Conservation (phyloP, 768 basidiomycete genomes). For the Hydnum rufescens region DNA sequence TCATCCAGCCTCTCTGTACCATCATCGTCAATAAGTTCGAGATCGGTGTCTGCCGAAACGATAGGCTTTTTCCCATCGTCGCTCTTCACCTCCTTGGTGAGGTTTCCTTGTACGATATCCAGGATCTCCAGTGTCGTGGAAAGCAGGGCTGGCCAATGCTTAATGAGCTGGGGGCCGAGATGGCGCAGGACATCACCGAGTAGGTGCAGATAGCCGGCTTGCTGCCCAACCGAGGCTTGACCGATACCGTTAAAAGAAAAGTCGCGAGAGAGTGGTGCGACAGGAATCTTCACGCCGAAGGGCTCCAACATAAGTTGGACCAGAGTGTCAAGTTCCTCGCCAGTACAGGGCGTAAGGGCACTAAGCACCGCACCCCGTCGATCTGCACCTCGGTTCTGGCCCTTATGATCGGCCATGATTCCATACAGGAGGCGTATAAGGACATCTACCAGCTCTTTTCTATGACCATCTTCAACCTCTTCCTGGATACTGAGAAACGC, state of each 20-base stretch:
- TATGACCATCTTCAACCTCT: constrained; percentile 32
- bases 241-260: constrained; percentile 6
- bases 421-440: constrained; percentile 70
- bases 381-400: constrained; percentile 38
- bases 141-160: constrained; percentile 59
- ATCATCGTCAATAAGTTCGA: constrained; percentile 21
- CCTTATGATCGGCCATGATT: constrained; percentile 62
- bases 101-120: too few species aligned
- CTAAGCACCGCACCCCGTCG: constrained; percentile 58
- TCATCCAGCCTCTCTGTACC: too few species aligned
- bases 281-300: constrained; percentile 17
- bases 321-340: constrained; percentile 54
- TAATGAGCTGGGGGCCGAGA: constrained; percentile 49
- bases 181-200: constrained; percentile 70
- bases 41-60: too few species aligned
- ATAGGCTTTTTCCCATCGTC: too few species aligned
- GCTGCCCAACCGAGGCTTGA: constrained; percentile 23
- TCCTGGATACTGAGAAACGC: constrained; percentile 44
- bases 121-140: constrained; percentile 46
- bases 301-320: constrained; percentile 79
- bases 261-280: background rate
- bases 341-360: constrained; percentile 44
- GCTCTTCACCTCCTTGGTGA: too few species aligned
- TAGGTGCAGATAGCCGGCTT: constrained; percentile 67
- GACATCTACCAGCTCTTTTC: constrained; percentile 46